Percentiles rank a stretch among this genome's conserved stretches.
Conservation (phyloP, 1,284 basidiomycete genomes). For the Leccinum huronense region DNA sequence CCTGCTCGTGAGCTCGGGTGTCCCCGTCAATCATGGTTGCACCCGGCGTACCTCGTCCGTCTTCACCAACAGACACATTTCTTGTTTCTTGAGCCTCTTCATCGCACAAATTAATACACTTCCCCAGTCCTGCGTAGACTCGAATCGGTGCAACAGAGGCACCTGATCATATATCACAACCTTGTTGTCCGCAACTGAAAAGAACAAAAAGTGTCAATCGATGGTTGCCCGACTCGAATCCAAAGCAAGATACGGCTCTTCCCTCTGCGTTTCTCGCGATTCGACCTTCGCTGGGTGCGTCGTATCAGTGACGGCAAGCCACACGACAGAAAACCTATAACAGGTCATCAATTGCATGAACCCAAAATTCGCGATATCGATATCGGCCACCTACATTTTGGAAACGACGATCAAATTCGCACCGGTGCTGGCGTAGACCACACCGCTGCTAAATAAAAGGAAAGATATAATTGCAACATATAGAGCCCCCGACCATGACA, state of each 20-base stretch:
- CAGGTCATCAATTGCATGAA: conserved; percentile 1
- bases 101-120: conserved; percentile 41
- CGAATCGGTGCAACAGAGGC: conserved; percentile 42
- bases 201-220: conserved; percentile 36
- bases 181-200: conserved; percentile 52
- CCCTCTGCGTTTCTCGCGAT: too few relatives aligned
- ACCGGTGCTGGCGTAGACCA: conserved; percentile 59
- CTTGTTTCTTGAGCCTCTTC: conserved; percentile 47
- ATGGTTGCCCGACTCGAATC: background rate
- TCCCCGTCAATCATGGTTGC: background rate
- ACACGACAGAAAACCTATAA: conserved; percentile 57
- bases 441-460: conserved; percentile 43
- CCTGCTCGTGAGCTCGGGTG: conserved; percentile 1
- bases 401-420: conserved; percentile 56
- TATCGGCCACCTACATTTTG: conserved; percentile 44
- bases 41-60: conserved; percentile 53
- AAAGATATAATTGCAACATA: conserved; percentile 56
- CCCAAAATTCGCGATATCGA: background rate
- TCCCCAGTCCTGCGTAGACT: conserved; percentile 42
- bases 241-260: too few relatives aligned
- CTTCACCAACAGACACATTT: conserved; percentile 58
- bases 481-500: conserved; percentile 54
- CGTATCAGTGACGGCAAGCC: conserved; percentile 43
- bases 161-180: conserved; percentile 60
- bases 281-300: too few relatives aligned